A percentile compares a stretch with the other conserved stretches of the same genome.
Conservation (phyloP, 2,329 filamentous ascomycete species). For the Ophiostoma sp. region DNA sequence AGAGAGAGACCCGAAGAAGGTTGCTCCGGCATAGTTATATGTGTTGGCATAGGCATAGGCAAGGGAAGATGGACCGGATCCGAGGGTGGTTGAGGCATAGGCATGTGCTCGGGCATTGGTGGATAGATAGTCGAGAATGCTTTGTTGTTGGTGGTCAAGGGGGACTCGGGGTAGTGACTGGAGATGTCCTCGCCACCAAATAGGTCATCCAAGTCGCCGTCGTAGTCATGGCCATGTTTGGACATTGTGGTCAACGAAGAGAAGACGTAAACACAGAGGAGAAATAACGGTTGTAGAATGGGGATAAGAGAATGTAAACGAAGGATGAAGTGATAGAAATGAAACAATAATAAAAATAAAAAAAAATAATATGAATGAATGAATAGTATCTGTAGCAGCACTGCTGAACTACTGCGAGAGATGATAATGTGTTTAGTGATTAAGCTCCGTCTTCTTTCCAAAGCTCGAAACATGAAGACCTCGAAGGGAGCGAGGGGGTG, state of each 20-base stretch:
- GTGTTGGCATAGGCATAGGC: slow-evolving; percentile 1
- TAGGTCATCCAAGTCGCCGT: slow-evolving; percentile 13
- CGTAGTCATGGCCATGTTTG: neutral
- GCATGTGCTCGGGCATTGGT: neutral
- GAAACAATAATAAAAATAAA: neutral
- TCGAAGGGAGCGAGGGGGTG: slow-evolving; percentile 7
- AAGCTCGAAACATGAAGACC: neutral
- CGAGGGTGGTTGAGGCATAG: neutral
- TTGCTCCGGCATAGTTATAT: neutral
- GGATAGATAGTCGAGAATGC: neutral
- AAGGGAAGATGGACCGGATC: neutral
- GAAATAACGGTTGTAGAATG: neutral
- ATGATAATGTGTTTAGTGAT: neutral
- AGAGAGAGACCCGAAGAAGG: too few species aligned
- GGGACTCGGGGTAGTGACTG: neutral
- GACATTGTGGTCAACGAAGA: neutral
- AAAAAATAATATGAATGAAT: neutral
- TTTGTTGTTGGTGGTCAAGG: neutral
- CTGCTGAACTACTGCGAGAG: slow-evolving; percentile 22
- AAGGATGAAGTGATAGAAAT: neutral
- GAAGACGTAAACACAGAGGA: neutral
- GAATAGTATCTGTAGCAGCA: slow-evolving; percentile 21
- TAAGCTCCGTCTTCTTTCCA: neutral
- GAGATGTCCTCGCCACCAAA: slow-evolving; percentile 8
- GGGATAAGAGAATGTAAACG: neutral